A percentile compares a stretch with the other conserved stretches of the same genome.
Evolutionary conservation across 2,329 filamentous ascomycete genomes (phyloP).

Genomic region (Aspergillus vadensis): DNA sequence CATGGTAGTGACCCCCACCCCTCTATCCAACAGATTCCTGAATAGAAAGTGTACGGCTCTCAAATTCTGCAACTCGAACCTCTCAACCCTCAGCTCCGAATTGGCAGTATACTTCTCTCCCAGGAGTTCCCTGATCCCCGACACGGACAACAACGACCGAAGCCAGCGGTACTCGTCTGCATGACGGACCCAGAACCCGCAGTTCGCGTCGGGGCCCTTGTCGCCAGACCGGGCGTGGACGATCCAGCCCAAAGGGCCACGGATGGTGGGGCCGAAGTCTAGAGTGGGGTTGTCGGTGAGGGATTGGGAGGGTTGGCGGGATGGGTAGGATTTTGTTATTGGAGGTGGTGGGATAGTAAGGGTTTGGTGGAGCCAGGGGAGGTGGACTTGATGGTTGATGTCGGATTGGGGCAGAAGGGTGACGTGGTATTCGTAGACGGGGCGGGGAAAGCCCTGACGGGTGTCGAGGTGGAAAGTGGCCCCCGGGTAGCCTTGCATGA

Average conservation of each 20-base stretch:
- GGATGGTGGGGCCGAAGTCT: slow-evolving; percentile 26
- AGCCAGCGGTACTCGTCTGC: slow-evolving; percentile 50
- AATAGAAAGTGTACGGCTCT: slow-evolving; percentile 42
- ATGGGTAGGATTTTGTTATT: slow-evolving; percentile 18
- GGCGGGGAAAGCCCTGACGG: slow-evolving; percentile 38
- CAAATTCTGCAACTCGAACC: slow-evolving; percentile 51
- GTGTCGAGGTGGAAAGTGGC: slow-evolving; percentile 39
- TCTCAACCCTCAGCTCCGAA: slow-evolving; percentile 37
- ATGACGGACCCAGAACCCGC: slow-evolving; percentile 49
- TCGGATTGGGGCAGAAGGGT: slow-evolving; percentile 29
- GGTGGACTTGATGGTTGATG: slow-evolving; percentile 30
- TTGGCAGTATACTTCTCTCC: slow-evolving; percentile 26
- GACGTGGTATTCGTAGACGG: slow-evolving; percentile 37
- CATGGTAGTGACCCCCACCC: slow-evolving; percentile 34
- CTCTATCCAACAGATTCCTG: slow-evolving; percentile 38
- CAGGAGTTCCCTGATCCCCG: slow-evolving; percentile 24
- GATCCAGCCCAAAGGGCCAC: slow-evolving; percentile 35
- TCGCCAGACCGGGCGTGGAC: slow-evolving; percentile 46
- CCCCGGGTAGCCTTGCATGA: slow-evolving; percentile 46
- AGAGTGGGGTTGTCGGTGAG: slow-evolving; percentile 8
- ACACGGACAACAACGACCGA: slow-evolving; percentile 27
- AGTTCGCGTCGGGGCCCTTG: slow-evolving; percentile 50
- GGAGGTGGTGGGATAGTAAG: slow-evolving; percentile 23
- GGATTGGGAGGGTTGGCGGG: slow-evolving; percentile 22
- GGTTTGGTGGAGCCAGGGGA: slow-evolving; percentile 21